Percentiles rank a stretch among this genome's conserved stretches.
These are phyloP conservation scores for Hygrophila difformis DNA, from an alignment of 257 asterid genomes.

Conservation along the genomic window DNA sequence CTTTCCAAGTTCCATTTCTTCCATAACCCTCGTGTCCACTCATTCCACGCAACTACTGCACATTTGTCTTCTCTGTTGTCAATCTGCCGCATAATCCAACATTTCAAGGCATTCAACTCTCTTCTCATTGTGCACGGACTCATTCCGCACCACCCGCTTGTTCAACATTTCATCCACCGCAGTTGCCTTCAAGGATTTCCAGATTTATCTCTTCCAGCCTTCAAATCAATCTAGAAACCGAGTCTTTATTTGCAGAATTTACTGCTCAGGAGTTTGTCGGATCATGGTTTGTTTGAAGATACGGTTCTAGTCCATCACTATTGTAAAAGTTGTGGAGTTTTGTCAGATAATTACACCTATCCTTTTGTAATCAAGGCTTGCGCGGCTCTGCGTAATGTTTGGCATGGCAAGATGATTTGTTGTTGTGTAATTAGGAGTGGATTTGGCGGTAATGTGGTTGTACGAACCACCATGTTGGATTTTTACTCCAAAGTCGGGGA, in stretches of 20 bases:
- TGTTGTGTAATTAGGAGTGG: constrained; percentile 35
- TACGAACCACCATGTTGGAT: constrained; percentile 40
- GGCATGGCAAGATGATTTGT: constrained; percentile 31
- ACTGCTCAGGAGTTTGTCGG: constrained; percentile 34
- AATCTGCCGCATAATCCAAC: constrained; percentile 29
- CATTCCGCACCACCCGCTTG: constrained; percentile 17
- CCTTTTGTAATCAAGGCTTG: constrained; percentile 66
- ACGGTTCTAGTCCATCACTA: constrained; percentile 22
- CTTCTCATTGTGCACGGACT: constrained; percentile 31
- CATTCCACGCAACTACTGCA: too few species aligned
- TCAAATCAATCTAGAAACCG: constrained; percentile 21
- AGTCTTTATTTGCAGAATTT: constrained; percentile 34
- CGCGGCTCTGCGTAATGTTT: constrained; percentile 26
- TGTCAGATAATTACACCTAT: constrained; percentile 47
- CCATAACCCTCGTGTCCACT: too few species aligned
- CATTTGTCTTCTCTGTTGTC: constrained; percentile 25
- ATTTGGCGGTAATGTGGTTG: constrained; percentile 36
- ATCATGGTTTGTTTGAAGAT: constrained; percentile 32
- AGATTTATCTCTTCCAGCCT: constrained; percentile 33
- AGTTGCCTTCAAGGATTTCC: constrained; percentile 42
- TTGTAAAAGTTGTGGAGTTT: constrained; percentile 34
- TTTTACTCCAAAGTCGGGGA: constrained; percentile 37
- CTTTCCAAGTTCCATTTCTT: too few species aligned
- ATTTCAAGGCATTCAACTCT: constrained; percentile 38
- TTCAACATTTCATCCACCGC: constrained; percentile 23